Evolutionary conservation across 805 yeast species (phyloP).

Genomic region (Starmera amethionina): DNA sequence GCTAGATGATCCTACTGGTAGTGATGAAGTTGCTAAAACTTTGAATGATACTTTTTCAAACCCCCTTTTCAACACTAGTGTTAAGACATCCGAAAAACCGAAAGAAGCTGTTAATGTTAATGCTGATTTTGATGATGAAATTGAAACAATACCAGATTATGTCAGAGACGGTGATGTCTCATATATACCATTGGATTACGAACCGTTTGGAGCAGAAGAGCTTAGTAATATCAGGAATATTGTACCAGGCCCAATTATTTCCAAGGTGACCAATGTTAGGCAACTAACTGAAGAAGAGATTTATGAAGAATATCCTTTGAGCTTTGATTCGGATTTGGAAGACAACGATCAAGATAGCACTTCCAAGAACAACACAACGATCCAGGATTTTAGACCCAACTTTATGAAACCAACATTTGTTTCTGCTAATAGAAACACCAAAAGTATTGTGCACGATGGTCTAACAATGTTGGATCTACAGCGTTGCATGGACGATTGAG

Average conservation of each 20-base stretch:
- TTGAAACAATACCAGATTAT: conserved; percentile 37
- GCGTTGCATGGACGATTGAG: conserved; percentile 1
- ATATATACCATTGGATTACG: conserved; percentile 35
- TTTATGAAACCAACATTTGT: conserved; percentile 19
- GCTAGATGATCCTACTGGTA: conserved; percentile 18
- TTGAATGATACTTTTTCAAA: conserved; percentile 7
- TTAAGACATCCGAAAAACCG: conserved; percentile 4
- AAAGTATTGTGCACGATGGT: conserved; percentile 11
- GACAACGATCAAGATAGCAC: conserved; percentile 15
- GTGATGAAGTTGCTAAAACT: conserved; percentile 3
- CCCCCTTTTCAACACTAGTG: conserved; percentile 10
- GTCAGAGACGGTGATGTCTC: conserved; percentile 24
- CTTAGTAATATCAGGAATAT: conserved; percentile 16
- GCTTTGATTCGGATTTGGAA: conserved; percentile 19
- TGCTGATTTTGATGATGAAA: conserved; percentile 25
- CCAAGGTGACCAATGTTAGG: conserved; percentile 8
- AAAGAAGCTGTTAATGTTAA: conserved; percentile 5
- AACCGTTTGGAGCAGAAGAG: conserved; percentile 28
- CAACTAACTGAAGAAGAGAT: conserved; percentile 1
- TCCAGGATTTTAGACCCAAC: conserved; percentile 6
- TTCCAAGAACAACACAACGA: conserved; percentile 12
- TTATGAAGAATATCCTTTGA: conserved; percentile 12
- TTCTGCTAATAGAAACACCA: conserved; percentile 7
- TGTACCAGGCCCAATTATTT: conserved; percentile 11
- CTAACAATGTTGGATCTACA: conserved; percentile 13